phyloP scores from a whole-genome alignment of 2,329 filamentous ascomycete genomes.

The Ophiostoma pallidulum region DNA sequence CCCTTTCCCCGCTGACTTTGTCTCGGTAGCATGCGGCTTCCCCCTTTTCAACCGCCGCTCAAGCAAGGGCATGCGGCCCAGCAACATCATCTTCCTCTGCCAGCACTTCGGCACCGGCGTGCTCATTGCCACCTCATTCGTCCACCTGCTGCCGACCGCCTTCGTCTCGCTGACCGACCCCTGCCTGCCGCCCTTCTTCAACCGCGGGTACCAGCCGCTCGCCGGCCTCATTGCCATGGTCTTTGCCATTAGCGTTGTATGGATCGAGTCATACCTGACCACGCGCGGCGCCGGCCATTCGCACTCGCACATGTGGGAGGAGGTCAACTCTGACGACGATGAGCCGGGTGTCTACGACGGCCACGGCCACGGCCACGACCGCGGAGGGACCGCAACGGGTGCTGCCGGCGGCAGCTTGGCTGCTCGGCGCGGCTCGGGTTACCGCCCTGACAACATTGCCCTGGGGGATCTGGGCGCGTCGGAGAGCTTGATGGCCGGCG shows the following conservation, averaged over 20 bases:
- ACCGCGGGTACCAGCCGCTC: slow-evolving; percentile 65
- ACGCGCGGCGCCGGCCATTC: slow-evolving; percentile 55
- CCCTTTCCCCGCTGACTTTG: neutral
- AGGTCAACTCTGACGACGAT: slow-evolving; percentile 33
- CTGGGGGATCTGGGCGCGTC: slow-evolving; percentile 42
- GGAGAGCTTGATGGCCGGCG: slow-evolving; percentile 48
- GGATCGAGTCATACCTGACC: slow-evolving; percentile 82
- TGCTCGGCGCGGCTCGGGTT: slow-evolving; percentile 28
- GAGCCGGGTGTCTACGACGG: too few relatives aligned
- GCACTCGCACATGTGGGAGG: slow-evolving; percentile 47
- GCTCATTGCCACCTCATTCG: slow-evolving; percentile 77
- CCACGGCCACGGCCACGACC: slow-evolving; percentile 18
- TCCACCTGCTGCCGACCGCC: slow-evolving; percentile 62
- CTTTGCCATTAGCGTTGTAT: slow-evolving; percentile 71
- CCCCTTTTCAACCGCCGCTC: slow-evolving; percentile 54
- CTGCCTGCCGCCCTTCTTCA: slow-evolving; percentile 72
- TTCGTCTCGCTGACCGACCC: slow-evolving; percentile 58
- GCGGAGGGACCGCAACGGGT: neutral
- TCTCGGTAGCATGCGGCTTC: slow-evolving; percentile 49
- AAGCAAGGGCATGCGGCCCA: slow-evolving; percentile 47
- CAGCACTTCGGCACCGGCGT: slow-evolving; percentile 76
- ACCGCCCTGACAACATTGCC: slow-evolving; percentile 39
- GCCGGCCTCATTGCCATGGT: slow-evolving; percentile 75
- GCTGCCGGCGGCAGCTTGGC: slow-evolving; percentile 25
- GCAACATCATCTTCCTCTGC: slow-evolving; percentile 53